Evolutionary conservation across 2,329 filamentous ascomycete species (phyloP), one percentile per base, ranked within the genome.

Genomic region (Sporothrix mexicana): DNA sequence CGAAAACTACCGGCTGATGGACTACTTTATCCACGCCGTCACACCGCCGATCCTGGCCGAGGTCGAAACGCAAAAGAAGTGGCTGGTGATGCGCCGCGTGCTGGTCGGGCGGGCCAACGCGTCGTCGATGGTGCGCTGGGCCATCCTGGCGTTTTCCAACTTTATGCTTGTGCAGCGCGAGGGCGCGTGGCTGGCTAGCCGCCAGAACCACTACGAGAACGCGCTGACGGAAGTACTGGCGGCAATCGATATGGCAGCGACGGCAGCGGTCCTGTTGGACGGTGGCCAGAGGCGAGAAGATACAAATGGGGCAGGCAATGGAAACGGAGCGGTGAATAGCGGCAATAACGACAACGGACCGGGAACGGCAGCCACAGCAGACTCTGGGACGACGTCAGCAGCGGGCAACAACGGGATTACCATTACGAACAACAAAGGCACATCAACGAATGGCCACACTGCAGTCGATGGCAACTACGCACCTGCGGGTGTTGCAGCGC

Each of bases 31-130:
- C 20, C 81, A 81, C 55, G 83, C 85, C 2, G 82, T 85, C 17
- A 84, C 84, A n/a, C 85, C 85, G 6, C 86, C 85, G 0, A 87
- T 88, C 41, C 81, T 88, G 3, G 83, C 84, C 20, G 84, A 87
- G 66, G 84, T 88, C 0, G 87, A 88, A 75, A 85, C 84, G 7
- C 83, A 85, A 71, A 85, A 84, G 75, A 85, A 84, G 69, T 88
- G 86, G 86, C 79, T 83, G 2, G 80, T 83, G 0, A 85, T 86
- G 75, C 81, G 86, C 5, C 83, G 85, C 62, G 80, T 84, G 43
- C 82, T 88, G 20, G 80, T 85, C 0, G 80, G 82, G 1, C 86
- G 87, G 83, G 82, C 85, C 3, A 79, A 79, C 20, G 79, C 82
- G 9, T 87, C 85, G 0, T 76, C 80, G 2, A 84, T 88, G 80